Conservation (phyloP, 495 filamentous ascomycete genomes). For the Delitschia confertaspora region DNA sequence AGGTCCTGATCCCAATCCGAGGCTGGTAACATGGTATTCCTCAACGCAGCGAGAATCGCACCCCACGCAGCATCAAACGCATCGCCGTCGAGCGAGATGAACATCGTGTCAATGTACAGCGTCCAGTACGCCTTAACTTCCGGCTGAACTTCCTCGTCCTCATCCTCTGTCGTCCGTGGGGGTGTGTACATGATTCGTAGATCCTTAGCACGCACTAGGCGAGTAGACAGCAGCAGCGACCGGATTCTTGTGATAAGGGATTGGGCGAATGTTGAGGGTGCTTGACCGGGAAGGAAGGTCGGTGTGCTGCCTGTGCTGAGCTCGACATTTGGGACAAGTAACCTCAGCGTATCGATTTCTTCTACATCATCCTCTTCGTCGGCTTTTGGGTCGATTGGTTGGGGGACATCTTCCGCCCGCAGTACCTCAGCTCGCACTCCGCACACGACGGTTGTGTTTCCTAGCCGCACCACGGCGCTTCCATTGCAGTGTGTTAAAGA, state of each 20-base stretch:
- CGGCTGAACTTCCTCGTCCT: conserved; percentile 38
- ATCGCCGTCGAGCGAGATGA: conserved; percentile 84
- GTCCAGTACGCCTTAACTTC: conserved; percentile 85
- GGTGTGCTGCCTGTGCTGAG: conserved; percentile 81
- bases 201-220: conserved; percentile 52
- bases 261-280: conserved; percentile 74
- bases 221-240: conserved; percentile 58
- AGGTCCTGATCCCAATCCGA: conserved; percentile 81
- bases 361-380: conserved; percentile 38
- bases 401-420: conserved; percentile 57
- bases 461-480: conserved; percentile 74
- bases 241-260: conserved; percentile 68
- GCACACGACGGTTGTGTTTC: conserved; percentile 86
- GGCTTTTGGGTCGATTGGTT: conserved; percentile 26
- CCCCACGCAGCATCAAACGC: conserved; percentile 86
- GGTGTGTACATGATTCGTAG: conserved; percentile 61
- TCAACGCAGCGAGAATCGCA: conserved; percentile 71
- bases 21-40: conserved; percentile 65
- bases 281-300: conserved; percentile 69
- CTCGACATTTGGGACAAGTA: conserved; percentile 90
- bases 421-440: conserved; percentile 82
- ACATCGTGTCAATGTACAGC: conserved; percentile 84
- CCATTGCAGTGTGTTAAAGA: conserved; percentile 82
- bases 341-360: conserved; percentile 50
- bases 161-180: conserved; percentile 30